phyloP scores from a whole-genome alignment of 169 alveolate species.

The Eimeria necatrix region DNA sequence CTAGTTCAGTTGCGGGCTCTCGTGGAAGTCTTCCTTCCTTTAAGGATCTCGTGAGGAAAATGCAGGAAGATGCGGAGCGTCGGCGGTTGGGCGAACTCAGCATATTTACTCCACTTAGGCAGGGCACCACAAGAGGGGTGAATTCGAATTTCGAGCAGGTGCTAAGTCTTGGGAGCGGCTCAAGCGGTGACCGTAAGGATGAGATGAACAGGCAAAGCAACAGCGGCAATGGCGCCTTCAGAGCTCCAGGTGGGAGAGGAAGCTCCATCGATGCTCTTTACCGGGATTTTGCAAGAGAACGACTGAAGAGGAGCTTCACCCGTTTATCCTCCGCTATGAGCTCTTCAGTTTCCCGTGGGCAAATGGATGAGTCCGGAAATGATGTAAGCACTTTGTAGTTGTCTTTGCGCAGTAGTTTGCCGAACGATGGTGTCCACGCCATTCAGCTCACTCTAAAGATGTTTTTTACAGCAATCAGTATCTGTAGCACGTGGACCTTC shows the following conservation, averaged over 20 bases:
- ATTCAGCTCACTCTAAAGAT: no score
- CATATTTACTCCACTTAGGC: background rate
- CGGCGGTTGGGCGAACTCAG: background rate
- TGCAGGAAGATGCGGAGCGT: conserved; percentile 27
- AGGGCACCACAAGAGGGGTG: background rate
- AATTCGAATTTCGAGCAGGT: background rate
- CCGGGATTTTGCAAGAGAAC: conserved; percentile 36
- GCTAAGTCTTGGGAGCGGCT: background rate
- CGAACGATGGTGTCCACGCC: background rate
- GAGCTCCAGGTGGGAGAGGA: background rate
- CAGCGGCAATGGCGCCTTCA: background rate
- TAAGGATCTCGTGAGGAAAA: background rate
- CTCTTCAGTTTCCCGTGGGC: background rate
- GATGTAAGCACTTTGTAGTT: background rate
- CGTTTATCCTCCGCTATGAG: background rate
- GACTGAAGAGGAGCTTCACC: conserved; percentile 49
- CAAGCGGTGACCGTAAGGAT: background rate
- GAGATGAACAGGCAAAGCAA: background rate
- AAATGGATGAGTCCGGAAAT: background rate
- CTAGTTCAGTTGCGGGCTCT: background rate
- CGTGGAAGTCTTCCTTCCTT: conserved; percentile 10
- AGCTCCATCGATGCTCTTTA: background rate
- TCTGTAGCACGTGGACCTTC: no score
- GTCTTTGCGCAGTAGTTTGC: background rate
- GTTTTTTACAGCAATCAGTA: no score